Base-by-base conservation (phyloP, 352 stramenopile genomes). In the Phytophthora cactorum region DNA sequence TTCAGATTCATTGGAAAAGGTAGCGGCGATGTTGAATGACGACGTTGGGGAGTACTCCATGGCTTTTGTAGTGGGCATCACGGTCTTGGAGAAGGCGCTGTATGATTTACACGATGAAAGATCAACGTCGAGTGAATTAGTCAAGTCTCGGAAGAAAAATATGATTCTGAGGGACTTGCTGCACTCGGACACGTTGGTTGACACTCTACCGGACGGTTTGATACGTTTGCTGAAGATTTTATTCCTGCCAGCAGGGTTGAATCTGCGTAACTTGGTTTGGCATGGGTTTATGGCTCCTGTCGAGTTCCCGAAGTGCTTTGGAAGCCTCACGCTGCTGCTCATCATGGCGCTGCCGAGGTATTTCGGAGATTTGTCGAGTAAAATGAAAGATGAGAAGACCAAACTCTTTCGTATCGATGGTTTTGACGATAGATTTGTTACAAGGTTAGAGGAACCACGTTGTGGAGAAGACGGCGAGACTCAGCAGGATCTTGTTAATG, bases 161-260 rank as follows among this genome's bases (percentile, higher is more conserved):
- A 79, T 92, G 72, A 92, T 92, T 36, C 64, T 92, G 10, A 71
- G 80, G n/a, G 80, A 89, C 39, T 47, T 92, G 46, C 70, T 92
- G 31, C 77, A 84, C 11, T 83, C 80, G 1, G 52, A 71, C n/a
- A 66, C 68, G 22, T 53, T 92, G 25, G 28, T 65, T 8, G 46
- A 36, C 5, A 52, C 58, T 2, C 69, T 92, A 3, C 79, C 81
- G 0, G 38, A 22, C 3, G 80, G 78, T 7, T 59, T 92, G 31
- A 47, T 88, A 55, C 69, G 36, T 17, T 44, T 89, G 34, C 78
- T 92, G 17, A 75, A 75, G 31, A 68, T 85, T 32, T 54, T 92
- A 8, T 89, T 90, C 17, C 52, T 90, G 17, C 84, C 84, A 5
- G 85, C 80, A 5, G 81, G 79, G 11, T 57, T 92, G 9, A 92